Conservation (phyloP, 176 grass and related monocot species). For the Raddia distichophylla region DNA sequence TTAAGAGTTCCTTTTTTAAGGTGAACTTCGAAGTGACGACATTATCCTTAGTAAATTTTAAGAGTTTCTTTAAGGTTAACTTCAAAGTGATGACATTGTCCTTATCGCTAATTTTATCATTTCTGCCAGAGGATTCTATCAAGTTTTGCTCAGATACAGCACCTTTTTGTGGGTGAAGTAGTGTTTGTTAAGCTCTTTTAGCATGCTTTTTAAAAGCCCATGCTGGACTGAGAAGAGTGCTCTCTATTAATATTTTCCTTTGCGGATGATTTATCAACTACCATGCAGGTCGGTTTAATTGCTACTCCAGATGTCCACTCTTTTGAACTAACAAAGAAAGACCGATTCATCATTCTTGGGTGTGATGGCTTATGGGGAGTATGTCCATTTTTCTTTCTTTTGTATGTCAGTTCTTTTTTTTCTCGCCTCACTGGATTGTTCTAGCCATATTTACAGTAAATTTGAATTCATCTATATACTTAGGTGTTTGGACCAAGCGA, state of each 20-base stretch:
- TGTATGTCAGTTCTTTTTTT: conserved; percentile 2
- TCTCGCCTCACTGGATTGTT: conserved; percentile 1
- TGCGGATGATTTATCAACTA: background rate
- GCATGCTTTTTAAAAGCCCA: background rate
- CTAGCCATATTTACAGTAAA: background rate
- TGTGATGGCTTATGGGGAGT: conserved; percentile 98
- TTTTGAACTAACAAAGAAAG: conserved; percentile 83
- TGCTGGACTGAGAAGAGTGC: background rate
- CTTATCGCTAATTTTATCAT: background rate
- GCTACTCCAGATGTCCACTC: conserved; percentile 85
- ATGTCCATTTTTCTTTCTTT: conserved; percentile 43
- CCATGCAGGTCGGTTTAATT: conserved; percentile 80
- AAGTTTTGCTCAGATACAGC: background rate
- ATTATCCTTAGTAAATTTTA: background rate
- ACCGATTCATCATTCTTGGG: conserved; percentile 83
- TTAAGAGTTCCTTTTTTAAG: background rate
- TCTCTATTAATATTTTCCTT: background rate
- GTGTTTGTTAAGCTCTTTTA: background rate
- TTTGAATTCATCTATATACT: conserved; percentile 1
- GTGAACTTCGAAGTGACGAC: background rate
- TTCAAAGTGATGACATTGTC: too few species aligned
- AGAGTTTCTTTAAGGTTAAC: too few species aligned
- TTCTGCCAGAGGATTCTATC: background rate
- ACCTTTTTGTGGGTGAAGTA: background rate
- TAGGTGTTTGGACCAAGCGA: conserved; percentile 94